Evolutionary conservation across 371 early-diverging fungal species (phyloP).

Genomic region (Amoeboaphelidium occidentale): DNA sequence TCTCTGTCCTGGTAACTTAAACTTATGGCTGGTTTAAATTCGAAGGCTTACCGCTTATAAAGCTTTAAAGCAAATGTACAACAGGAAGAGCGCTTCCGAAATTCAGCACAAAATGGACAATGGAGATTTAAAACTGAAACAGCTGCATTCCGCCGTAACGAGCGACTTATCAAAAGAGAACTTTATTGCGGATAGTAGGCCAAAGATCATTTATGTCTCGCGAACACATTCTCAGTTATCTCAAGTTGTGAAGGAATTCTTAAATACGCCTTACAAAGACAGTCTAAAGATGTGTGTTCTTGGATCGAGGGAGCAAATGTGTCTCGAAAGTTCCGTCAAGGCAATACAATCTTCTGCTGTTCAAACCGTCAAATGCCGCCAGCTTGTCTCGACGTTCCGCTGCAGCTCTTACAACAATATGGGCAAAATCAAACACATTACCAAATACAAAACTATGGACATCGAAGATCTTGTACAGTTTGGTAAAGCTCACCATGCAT

Average conservation of each 20-base stretch:
- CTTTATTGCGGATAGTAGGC: neutral
- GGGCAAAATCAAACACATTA: neutral
- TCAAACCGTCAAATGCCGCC: constrained; percentile 22
- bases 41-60: too few species aligned
- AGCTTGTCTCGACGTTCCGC: constrained; percentile 18
- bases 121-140: too few species aligned
- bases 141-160: too few species aligned
- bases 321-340: constrained; percentile 8
- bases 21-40: too few species aligned
- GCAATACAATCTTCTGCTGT: constrained; percentile 3
- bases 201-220: constrained; percentile 42
- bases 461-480: constrained; percentile 57
- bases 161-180: neutral
- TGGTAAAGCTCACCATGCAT: constrained; percentile 30
- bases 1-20: constrained; percentile 22
- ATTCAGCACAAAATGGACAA: too few species aligned
- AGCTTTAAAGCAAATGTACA: too few species aligned
- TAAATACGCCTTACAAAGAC: constrained; percentile 38
- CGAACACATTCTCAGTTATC: constrained; percentile 82
- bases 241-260: constrained; percentile 67
- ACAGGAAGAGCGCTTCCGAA: too few species aligned
- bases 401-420: constrained; percentile 3
- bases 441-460: constrained; percentile 30
- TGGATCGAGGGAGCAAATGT: constrained; percentile 11
- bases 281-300: constrained; percentile 5